Evolutionary conservation across 179 eudicot genomes (phyloP), one percentile per base, ranked within the genome.

Genomic region (Heliamphora ciliata): DNA sequence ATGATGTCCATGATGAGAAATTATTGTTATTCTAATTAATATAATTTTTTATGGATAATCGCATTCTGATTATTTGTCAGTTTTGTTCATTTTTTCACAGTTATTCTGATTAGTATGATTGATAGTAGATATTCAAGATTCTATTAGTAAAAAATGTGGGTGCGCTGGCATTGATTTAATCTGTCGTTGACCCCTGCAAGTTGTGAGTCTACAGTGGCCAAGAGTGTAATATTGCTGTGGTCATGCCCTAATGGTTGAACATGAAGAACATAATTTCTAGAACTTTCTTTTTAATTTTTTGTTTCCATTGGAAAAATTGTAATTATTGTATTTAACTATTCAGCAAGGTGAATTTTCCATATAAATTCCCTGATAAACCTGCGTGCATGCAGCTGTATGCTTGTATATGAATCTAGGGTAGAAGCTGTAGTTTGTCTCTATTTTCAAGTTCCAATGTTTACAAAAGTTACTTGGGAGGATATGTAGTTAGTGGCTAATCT

Each of bases 181-280:
- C 63, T 64, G 46, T 8, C 8, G 44, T 54, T 44, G 9, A 48
- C 10, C 74, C 74, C 18, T 89, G 89, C 89, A 96, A 98, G 98
- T 96, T 47, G 99, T 94, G 81, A 94, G 98, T 83, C 99, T 98
- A 46, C 99, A 96, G 75, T 94, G 99, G 99, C 99, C 99, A n/a
- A 86, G 85, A 79, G 94, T 84, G 69, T 93, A 87, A 80, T 6
- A 7, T 8, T 2, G 24, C 7, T 0, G 74, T 14, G 68, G 68
- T 17, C 65, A n/a, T 14, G 10, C 17, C 15, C 17, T 3, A 6
- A 48, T 56, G 44, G 8, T 44, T 80, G 51, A 67, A 14, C 72
- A 13, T 55, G 52, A 68, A 24, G 44, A 46, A n/a, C 5, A 31
- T 21, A 6, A 6, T 15, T 13, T 47, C 44, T 59, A 4, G 13